Conservation (phyloP, 1,284 basidiomycete species). For the Bondarzewia mesenterica region DNA sequence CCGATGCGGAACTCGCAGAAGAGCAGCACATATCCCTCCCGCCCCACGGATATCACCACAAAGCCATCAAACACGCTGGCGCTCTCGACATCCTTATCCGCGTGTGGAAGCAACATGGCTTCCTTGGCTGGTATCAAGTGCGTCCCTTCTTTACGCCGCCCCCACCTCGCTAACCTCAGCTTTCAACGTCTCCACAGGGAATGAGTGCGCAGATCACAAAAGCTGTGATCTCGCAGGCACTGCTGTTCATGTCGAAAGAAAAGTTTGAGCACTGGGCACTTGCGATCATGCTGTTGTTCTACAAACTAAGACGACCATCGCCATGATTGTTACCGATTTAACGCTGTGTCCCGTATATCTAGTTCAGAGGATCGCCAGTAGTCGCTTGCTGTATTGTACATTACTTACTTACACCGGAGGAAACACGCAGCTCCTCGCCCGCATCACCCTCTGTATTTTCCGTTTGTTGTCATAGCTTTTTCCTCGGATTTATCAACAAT, state of each 20-base stretch:
- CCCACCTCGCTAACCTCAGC: neutral
- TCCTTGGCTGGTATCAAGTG: slow-evolving; percentile 95
- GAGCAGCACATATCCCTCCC: slow-evolving; percentile 28
- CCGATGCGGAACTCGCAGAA: slow-evolving; percentile 42
- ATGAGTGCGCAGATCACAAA: slow-evolving; percentile 90
- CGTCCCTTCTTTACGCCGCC: slow-evolving; percentile 18
- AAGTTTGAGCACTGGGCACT: slow-evolving; percentile 77
- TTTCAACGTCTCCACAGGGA: slow-evolving; percentile 40
- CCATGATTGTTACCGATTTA: neutral
- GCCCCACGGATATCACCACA: slow-evolving; percentile 28
- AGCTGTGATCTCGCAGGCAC: slow-evolving; percentile 79
- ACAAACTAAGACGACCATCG: slow-evolving; percentile 4
- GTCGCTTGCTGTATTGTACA: neutral
- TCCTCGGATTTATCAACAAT: no score
- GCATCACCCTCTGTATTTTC: no score
- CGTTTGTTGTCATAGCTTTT: no score
- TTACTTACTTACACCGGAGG: neutral
- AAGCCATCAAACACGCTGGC: slow-evolving; percentile 48
- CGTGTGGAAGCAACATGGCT: slow-evolving; percentile 71
- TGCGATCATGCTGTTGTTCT: slow-evolving; percentile 47
- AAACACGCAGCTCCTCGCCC: no score
- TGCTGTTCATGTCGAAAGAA: slow-evolving; percentile 78
- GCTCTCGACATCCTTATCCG: slow-evolving; percentile 72
- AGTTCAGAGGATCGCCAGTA: neutral
- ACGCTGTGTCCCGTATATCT: neutral